A percentile compares a stretch with the other conserved stretches of the same genome.
These are phyloP conservation scores for Ganoderma sp. DNA, from an alignment of 1,284 basidiomycete species.

Conservation along the genomic window DNA sequence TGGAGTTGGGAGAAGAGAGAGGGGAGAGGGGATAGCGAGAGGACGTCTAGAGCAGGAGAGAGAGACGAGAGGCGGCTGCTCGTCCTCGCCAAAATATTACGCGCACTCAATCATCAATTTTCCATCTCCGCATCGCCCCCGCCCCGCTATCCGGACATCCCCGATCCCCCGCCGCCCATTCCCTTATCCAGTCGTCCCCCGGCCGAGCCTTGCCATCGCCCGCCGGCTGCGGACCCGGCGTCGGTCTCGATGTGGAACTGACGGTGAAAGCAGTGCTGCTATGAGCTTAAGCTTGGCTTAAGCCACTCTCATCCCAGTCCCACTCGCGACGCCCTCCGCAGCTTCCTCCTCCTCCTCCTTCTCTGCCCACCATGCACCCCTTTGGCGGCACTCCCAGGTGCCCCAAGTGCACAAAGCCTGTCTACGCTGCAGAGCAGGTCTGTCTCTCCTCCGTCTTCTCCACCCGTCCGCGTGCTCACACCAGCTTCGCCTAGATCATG, in stretches of 20 bases:
- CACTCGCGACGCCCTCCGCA: neutral
- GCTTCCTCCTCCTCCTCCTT: neutral
- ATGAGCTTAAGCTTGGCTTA: neutral
- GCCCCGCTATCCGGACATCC: conserved; percentile 38
- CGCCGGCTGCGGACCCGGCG: neutral
- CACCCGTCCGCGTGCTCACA: conserved; percentile 14
- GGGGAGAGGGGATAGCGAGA: conserved; percentile 27
- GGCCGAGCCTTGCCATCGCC: neutral
- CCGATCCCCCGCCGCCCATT: conserved; percentile 29
- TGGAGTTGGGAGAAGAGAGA: conserved; percentile 19
- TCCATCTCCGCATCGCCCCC: conserved; percentile 38
- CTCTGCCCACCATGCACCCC: conserved; percentile 56
- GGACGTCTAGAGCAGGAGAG: conserved; percentile 31
- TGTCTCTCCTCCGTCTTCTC: conserved; percentile 2
- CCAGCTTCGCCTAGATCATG: conserved; percentile 58
- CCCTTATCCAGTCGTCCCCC: conserved; percentile 5
- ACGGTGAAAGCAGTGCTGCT: conserved; percentile 5
- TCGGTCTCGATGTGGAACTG: neutral
- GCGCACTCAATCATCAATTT: conserved; percentile 33
- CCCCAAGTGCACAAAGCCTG: conserved; percentile 68
- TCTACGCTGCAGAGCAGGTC: conserved; percentile 83
- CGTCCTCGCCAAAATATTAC: conserved; percentile 28
- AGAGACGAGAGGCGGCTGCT: conserved; percentile 21
- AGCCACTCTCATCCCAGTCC: neutral
- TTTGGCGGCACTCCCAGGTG: conserved; percentile 71